Base-by-base conservation (phyloP, 305 asterid species). In the Fraxinus angustifolia region DNA sequence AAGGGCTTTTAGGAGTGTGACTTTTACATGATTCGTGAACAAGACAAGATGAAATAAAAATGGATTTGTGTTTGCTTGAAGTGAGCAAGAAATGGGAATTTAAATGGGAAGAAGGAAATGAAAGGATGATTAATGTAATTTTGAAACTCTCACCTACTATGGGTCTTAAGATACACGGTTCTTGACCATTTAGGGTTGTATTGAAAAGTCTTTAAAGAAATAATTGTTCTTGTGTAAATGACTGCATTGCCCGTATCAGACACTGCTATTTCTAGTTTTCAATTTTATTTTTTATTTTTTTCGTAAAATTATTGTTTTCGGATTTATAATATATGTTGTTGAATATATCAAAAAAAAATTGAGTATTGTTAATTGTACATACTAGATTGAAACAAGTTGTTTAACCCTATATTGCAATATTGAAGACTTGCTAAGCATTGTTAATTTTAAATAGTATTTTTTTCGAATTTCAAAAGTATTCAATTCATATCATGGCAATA, bases 121-220 rank as follows among this genome's bases (percentile, higher is more conserved):
- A 78, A 56, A 79, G 45, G 78, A 71, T 79, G 56, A 58, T 35
- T 40, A 56, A 83, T 78, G 81, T 79, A 83, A 82, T 81, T 81
- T 33, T 48, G 50, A 81, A 72, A 83, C 81, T 90, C 93, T 91
- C 75, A 94, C 98, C 98, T 88, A 94, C 91, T 87, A 85, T 88
- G 85, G 94, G 80, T 89, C 98, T 91, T 94, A 77, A 84, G 78
- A 31, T 82, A 85, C 92, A 94, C 83, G 97, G 84, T 87, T 70
- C 83, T 76, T 85, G 86, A 83, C 80, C 83, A 31, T n/a, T 30
- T 79, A 28, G 3, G 38, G 23, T 0, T 19, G 6, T 75, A 78
- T 67, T 71, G 76, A 85, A 83, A 82, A 84, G 78, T 83, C 83
- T 11, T n/a, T 70, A 1, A 21, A 60, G 14, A 65, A 75, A 84